Base-by-base conservation (phyloP, 371 early-diverging fungal species). In the Mucor sp. region DNA sequence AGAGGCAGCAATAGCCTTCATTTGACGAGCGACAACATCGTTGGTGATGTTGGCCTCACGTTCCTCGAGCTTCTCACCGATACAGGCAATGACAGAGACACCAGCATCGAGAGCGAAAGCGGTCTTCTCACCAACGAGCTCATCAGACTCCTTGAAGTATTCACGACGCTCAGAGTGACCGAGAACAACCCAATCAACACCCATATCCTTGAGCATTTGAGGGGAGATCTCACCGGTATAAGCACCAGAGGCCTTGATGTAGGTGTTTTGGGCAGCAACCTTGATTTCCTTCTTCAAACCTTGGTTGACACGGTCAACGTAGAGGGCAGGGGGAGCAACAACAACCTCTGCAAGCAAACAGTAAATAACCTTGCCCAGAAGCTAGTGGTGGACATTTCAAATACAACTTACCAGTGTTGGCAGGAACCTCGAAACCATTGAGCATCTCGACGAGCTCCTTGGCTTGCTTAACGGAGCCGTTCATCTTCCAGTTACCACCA, bases 81-180 rank as follows among this genome's bases (percentile, higher is more conserved):
- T 85, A 85, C 99, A 99, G 67, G 96, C 91, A 71, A 98, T 96
- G 33, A 98, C 97, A 76, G 91, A 93, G 67, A 99, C 83, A 69
- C 95, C 96, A 37, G 90, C 87, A 66, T 83, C 86, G 67, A 99
- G 74, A 48, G 98, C 99, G 73, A 91, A 90, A 62, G 91, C 90
- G 58, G 91, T 89, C 91, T 99, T 99, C 64, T 90, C 82, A 70
- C 92, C 95, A 43, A 97, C 89, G 47, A 93, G 79, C 67, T 96
- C 93, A 74, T 94, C 92, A 47, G 91, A 84, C 83, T 99, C 99
- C 41, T 85, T 74, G 79, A 97, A 97, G 78, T 93, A 88, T 74
- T 90, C 92, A 75, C 99, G 91, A 77, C 99, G 94, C 83, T 99
- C 99, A 71, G 99, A 99, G 91, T 99, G 99, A 68, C 99, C 99